Evolutionary conservation across 495 filamentous ascomycete species (phyloP).

Genomic region (Apodospora peruviana): DNA sequence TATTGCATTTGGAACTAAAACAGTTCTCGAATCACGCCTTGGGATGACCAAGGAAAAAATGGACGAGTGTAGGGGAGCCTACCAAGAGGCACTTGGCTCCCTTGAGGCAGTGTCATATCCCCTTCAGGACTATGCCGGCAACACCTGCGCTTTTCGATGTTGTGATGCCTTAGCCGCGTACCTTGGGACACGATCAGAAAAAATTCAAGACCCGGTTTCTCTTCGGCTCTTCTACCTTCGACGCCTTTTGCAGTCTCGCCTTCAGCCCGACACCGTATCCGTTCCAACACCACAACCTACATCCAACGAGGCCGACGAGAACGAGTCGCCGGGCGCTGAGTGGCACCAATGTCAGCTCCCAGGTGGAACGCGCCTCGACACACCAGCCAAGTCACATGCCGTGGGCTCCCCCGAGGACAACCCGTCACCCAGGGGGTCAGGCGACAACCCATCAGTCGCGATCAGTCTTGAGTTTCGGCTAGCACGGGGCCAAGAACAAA

Average conservation of each 20-base stretch:
- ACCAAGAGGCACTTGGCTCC: too few species aligned
- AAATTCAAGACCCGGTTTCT: neutral
- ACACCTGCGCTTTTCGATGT: too few species aligned
- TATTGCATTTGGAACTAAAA: too few species aligned
- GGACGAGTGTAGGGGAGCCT: too few species aligned
- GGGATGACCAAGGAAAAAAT: too few species aligned
- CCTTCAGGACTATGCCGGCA: too few species aligned
- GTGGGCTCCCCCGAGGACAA: slow-evolving; percentile 1
- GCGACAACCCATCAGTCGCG: slow-evolving; percentile 2
- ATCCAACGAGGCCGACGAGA: neutral
- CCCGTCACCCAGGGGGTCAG: slow-evolving; percentile 2
- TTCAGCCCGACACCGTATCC: neutral
- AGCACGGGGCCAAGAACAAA: too few species aligned
- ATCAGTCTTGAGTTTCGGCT: too few species aligned
- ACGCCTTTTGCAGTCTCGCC: slow-evolving; percentile 5
- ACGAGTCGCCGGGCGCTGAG: slow-evolving; percentile 5
- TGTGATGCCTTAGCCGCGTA: too few species aligned
- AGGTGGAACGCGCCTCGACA: slow-evolving; percentile 3
- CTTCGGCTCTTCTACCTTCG: slow-evolving; percentile 7
- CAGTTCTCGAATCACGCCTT: too few species aligned
- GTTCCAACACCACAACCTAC: neutral
- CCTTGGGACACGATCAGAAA: neutral
- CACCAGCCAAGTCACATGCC: slow-evolving; percentile 3
- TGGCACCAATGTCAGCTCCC: slow-evolving; percentile 1
- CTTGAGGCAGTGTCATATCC: too few species aligned